Conservation (phyloP, 805 yeast species). For the Candida ipomoeae region DNA sequence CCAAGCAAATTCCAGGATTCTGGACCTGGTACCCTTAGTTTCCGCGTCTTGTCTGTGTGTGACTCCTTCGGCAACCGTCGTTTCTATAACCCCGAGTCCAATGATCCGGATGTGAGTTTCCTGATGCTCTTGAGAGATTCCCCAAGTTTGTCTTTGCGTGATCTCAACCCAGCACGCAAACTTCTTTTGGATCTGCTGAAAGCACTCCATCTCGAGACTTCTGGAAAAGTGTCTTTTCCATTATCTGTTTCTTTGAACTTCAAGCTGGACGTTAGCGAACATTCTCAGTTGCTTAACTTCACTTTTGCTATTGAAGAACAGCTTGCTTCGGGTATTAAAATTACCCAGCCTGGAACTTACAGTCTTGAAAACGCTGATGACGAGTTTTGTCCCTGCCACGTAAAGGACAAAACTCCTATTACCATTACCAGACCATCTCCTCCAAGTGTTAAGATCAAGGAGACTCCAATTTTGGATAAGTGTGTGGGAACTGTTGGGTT, state of each 20-base stretch:
- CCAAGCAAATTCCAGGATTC: constrained; percentile 20
- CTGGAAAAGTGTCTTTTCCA: constrained; percentile 8
- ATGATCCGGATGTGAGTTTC: constrained; percentile 33
- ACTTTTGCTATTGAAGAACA: constrained; percentile 24
- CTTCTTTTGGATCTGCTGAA: constrained; percentile 29
- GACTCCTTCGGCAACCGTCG: constrained; percentile 33
- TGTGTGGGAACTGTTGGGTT: constrained; percentile 92
- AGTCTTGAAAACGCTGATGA: constrained; percentile 51
- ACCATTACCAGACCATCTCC: constrained; percentile 24
- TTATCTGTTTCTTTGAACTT: constrained; percentile 38
- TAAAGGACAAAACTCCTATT: constrained; percentile 27
- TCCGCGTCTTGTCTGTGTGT: constrained; percentile 29
- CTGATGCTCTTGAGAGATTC: constrained; percentile 25
- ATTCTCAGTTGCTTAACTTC: constrained; percentile 22
- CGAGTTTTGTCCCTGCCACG: constrained; percentile 57
- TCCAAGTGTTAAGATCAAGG: constrained; percentile 36
- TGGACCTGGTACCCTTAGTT: constrained; percentile 26
- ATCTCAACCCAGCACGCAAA: constrained; percentile 18
- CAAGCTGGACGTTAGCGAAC: constrained; percentile 20
- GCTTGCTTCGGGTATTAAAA: constrained; percentile 28
- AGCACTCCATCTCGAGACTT: constrained; percentile 21
- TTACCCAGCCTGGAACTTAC: constrained; percentile 65
- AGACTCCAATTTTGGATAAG: constrained; percentile 68
- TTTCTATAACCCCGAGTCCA: constrained; percentile 35
- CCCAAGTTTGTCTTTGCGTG: constrained; percentile 22